Conservation (phyloP, 257 asterid genomes). For the Plectranthus barbatus region DNA sequence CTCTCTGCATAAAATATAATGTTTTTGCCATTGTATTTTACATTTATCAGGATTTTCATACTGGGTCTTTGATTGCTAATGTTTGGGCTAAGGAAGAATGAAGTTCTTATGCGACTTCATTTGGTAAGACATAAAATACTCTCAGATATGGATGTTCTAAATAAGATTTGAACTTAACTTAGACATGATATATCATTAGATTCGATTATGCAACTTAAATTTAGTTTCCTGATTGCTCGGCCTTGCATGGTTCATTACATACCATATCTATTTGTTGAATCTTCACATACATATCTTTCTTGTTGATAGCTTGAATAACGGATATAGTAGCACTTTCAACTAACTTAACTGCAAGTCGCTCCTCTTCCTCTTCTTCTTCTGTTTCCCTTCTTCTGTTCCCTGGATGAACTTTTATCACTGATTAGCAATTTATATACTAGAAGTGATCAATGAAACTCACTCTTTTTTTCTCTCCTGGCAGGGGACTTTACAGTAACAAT, state of each 20-base stretch:
- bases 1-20: too few species aligned
- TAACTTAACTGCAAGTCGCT: not conserved
- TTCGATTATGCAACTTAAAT: not conserved
- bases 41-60: too few species aligned
- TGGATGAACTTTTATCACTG: not conserved
- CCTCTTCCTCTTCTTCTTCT: too few species aligned
- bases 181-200: too few species aligned
- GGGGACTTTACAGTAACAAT: constrained; percentile 86
- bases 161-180: too few species aligned
- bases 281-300: not conserved
- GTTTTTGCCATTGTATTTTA: too few species aligned
- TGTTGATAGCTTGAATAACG: not conserved
- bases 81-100: too few species aligned
- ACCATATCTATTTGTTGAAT: not conserved
- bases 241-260: not conserved
- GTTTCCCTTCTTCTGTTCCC: too few species aligned
- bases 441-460: not conserved
- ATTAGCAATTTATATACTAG: not conserved
- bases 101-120: too few species aligned
- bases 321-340: not conserved
- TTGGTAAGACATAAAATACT: not conserved
- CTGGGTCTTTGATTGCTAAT: too few species aligned
- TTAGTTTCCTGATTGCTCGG: not conserved
- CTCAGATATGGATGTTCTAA: not conserved
- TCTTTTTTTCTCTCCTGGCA: constrained; percentile 23